Percentiles rank a stretch among this genome's conserved stretches.
phyloP scores from a whole-genome alignment of 176 grass and related monocot species.

The Bolboschoenus planiculmis region DNA sequence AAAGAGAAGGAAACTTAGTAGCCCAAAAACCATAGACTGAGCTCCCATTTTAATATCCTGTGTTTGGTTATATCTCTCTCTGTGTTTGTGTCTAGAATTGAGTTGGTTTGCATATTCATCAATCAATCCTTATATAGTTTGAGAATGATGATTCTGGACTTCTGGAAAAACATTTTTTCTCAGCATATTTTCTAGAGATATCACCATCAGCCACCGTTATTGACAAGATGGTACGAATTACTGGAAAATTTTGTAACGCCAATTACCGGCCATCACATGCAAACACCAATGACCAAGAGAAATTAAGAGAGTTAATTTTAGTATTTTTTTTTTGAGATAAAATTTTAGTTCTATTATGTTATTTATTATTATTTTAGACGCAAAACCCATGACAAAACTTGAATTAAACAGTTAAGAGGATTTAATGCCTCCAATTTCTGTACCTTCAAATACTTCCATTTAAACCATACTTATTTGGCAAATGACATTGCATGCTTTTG shows the following conservation, averaged over 20 bases:
- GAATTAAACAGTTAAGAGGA: no score
- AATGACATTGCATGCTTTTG: no score
- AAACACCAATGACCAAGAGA: neutral
- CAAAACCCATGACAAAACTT: neutral
- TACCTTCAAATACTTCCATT: no score
- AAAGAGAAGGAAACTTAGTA: neutral
- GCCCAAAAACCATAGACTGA: neutral
- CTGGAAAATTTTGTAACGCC: neutral
- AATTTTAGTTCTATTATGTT: neutral
- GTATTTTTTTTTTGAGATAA: no score
- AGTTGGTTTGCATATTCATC: neutral
- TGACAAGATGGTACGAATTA: neutral
- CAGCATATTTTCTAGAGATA: neutral
- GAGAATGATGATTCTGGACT: neutral
- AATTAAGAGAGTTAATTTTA: neutral
- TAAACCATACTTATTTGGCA: no score
- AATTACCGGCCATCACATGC: neutral
- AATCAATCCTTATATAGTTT: conserved; percentile 4
- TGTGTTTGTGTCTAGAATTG: neutral
- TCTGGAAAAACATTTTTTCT: neutral
- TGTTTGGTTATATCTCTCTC: neutral
- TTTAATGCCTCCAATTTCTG: no score
- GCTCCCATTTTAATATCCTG: conserved; percentile 3
- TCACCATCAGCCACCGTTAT: conserved; percentile 9
- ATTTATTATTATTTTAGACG: neutral